phyloP scores from a whole-genome alignment of 495 filamentous ascomycete species.

The Glarea lozoyensis region DNA sequence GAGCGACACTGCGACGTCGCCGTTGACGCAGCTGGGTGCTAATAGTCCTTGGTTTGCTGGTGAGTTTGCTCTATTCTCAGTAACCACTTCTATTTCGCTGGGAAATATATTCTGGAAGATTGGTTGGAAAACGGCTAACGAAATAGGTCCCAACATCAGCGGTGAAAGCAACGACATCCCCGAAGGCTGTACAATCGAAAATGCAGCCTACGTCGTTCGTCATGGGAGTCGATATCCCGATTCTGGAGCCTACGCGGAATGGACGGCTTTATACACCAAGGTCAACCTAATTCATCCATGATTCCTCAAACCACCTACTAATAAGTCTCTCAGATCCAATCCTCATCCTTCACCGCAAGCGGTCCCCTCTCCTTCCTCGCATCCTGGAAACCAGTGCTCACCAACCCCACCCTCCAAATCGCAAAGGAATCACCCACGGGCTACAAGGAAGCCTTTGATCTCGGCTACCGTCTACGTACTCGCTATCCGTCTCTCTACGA shows the following conservation, averaged over 20 bases:
- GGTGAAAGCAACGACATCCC: conserved; percentile 38
- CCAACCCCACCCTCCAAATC: conserved; percentile 37
- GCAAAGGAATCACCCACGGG: conserved; percentile 43
- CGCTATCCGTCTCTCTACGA: conserved; percentile 46
- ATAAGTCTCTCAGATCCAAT: conserved; percentile 28
- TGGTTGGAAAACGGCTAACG: background rate
- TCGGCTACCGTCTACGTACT: conserved; percentile 28
- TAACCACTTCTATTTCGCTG: no score
- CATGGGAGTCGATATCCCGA: conserved; percentile 52
- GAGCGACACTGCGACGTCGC: conserved; percentile 25
- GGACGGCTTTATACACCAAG: conserved; percentile 36
- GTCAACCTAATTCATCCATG: conserved; percentile 18
- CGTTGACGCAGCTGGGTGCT: conserved; percentile 39
- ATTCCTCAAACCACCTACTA: background rate
- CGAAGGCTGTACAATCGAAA: conserved; percentile 41
- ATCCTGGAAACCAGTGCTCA: conserved; percentile 43
- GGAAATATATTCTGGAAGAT: background rate
- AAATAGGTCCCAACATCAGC: conserved; percentile 42
- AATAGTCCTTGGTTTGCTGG: conserved; percentile 47
- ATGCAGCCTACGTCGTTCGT: conserved; percentile 42
- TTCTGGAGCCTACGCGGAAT: conserved; percentile 41
- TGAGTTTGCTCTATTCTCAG: no score
- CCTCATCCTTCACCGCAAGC: conserved; percentile 31
- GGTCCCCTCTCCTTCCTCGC: conserved; percentile 37
- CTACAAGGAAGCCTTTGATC: conserved; percentile 41